Conservation (phyloP, 2,329 filamentous ascomycete genomes). For the Elsinoe ampelina region DNA sequence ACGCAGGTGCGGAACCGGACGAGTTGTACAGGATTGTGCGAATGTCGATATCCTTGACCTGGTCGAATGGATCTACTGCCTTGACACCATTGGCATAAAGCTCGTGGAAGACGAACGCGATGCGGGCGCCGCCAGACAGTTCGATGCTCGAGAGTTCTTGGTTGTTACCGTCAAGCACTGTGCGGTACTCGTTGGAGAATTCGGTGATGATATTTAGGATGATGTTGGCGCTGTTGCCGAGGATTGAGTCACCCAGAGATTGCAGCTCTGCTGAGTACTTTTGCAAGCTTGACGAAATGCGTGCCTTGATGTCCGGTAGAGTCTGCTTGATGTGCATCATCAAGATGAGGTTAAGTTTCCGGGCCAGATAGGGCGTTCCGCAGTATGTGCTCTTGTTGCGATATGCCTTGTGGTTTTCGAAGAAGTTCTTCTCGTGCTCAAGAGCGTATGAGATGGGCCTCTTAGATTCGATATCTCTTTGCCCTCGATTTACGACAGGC, state of each 20-base stretch:
- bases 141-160: conserved; percentile 90
- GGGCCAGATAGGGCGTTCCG: conserved; percentile 90
- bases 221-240: conserved; percentile 93
- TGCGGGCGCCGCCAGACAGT: conserved; percentile 91
- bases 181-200: conserved; percentile 95
- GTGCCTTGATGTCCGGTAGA: conserved; percentile 93
- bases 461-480: conserved; percentile 97
- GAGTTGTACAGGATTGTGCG: conserved; percentile 97
- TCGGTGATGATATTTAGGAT: conserved; percentile 98
- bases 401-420: conserved; percentile 97
- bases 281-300: conserved; percentile 85
- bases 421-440: conserved; percentile 92
- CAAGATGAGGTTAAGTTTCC: conserved; percentile 94
- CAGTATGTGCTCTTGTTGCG: conserved; percentile 98
- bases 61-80: conserved; percentile 93
- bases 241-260: conserved; percentile 81
- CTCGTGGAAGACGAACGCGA: conserved; percentile 98
- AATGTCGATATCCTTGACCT: conserved; percentile 96
- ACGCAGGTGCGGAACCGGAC: conserved; percentile 89
- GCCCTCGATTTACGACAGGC: conserved; percentile 93
- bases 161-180: conserved; percentile 92
- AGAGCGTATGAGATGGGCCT: conserved; percentile 84
- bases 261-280: conserved; percentile 81
- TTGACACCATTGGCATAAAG: conserved; percentile 96
- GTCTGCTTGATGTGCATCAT: conserved; percentile 99